Evolutionary conservation across 139 green algal genomes (phyloP).

Genomic region (Ostreobium quekettii): DNA sequence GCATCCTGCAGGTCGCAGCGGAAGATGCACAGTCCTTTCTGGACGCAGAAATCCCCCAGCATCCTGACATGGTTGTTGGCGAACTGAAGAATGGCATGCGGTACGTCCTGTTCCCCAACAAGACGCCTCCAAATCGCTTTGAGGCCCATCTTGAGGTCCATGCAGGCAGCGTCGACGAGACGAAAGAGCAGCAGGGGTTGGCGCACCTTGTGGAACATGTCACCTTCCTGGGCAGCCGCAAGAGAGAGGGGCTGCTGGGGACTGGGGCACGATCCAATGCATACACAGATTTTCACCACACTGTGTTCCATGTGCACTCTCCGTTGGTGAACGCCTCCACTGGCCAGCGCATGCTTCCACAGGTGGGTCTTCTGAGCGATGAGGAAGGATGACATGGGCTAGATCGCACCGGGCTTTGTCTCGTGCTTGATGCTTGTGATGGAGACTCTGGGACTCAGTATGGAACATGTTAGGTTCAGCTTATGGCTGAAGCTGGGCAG

Average conservation of each 20-base stretch:
- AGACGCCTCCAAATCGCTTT: constrained; percentile 77
- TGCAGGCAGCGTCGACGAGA: constrained; percentile 72
- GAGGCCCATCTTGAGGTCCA: constrained; percentile 91
- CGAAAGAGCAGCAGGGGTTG: constrained; percentile 74
- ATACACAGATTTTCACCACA: constrained; percentile 99
- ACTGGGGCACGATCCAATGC: constrained; percentile 83
- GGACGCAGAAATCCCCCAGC: constrained; percentile 4
- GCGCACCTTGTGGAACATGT: constrained; percentile 99
- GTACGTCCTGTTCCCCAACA: constrained; percentile 96
- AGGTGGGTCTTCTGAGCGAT: constrained; percentile 37
- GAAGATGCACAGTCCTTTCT: constrained; percentile 8
- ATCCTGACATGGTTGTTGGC: background rate
- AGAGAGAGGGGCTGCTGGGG: constrained; percentile 11
- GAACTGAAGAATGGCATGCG: constrained; percentile 17
- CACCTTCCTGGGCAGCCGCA: constrained; percentile 84
- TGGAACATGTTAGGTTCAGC: no score
- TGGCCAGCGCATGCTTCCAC: constrained; percentile 68
- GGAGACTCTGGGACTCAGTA: no score
- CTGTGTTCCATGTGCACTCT: constrained; percentile 98
- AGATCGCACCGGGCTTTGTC: no score
- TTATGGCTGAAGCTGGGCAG: no score
- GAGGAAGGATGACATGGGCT: no score
- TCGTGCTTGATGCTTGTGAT: no score
- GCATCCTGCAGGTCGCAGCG: constrained; percentile 5
- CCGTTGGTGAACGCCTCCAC: constrained; percentile 64